These are phyloP conservation scores for Leccinellum albellum DNA, from an alignment of 768 basidiomycete species.

Conservation along the genomic window DNA sequence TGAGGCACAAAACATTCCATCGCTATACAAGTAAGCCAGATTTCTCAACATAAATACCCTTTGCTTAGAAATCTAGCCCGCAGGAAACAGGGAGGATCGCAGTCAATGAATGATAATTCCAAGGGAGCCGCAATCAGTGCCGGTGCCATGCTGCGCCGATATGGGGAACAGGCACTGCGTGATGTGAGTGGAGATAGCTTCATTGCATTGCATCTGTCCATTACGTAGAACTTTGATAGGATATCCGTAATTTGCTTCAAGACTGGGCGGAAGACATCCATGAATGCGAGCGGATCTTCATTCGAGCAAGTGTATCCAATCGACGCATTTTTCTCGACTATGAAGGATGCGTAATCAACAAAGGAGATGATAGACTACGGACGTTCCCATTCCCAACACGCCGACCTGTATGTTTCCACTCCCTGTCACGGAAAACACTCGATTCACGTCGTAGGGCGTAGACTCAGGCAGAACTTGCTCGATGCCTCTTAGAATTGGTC, in stretches of 20 bases:
- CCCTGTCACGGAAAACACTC: neutral
- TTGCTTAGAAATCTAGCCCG: slow-evolving; percentile 60
- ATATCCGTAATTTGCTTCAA: slow-evolving; percentile 76
- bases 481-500: slow-evolving; percentile 84
- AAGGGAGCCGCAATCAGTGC: slow-evolving; percentile 93
- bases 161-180: slow-evolving; percentile 89
- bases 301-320: slow-evolving; percentile 86
- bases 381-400: slow-evolving; percentile 96
- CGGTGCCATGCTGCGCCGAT: slow-evolving; percentile 88
- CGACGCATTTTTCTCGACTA: slow-evolving; percentile 88
- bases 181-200: slow-evolving; percentile 54
- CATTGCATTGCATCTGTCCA: neutral
- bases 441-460: slow-evolving; percentile 28
- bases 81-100: slow-evolving; percentile 95
- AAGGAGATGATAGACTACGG: slow-evolving; percentile 78
- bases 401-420: slow-evolving; percentile 62
- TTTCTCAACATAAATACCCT: neutral
- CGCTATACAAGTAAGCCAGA: slow-evolving; percentile 86
- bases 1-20: slow-evolving; percentile 94
- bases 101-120: slow-evolving; percentile 86
- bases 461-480: slow-evolving; percentile 87
- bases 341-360: slow-evolving; percentile 70
- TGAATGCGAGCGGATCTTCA: slow-evolving; percentile 86
- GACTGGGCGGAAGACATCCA: slow-evolving; percentile 89
- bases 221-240: slow-evolving; percentile 40